Evolutionary conservation across 352 stramenopile genomes (phyloP), one percentile per base, ranked within the genome.

Genomic region (Lagenidium giganteum): DNA sequence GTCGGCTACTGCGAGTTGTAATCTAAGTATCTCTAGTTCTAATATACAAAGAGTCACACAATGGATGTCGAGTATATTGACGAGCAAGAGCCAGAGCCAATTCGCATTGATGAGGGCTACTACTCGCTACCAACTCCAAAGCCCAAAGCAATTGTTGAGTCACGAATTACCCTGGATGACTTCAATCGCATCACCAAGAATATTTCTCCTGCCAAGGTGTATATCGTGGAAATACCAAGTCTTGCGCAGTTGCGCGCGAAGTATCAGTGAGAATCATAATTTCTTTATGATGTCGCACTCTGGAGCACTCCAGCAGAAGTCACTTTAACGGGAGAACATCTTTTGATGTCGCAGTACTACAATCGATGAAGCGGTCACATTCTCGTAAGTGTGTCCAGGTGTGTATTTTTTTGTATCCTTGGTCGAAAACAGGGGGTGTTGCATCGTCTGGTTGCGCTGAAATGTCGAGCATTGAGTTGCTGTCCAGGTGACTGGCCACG

Each of bases 41-140:
- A 43, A 43, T 43, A 43, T 43, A 43, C 36, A 43, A 25, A 43
- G 20, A 43, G 16, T n/a, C n/a, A n/a, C n/a, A n/a, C 25, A 47
- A 47, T 47, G 39, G 25, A 47, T 47, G 39, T 47, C 17, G 39
- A 47, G 17, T 47, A 47, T 47, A 47, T 47, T 47, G 39, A 47
- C 17, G 17, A 16, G 17, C 39, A 47, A 34, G 39, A 47, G 39
- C 17, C 39, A 47, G 13, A 47, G 8, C 39, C 39, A 47, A 47
- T 47, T 47, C 14, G 28, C 22, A 47, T 47, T 35, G 39, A 47
- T 35, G 22, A 47, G 22, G 17, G 17, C 24, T 47, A 47, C 27
- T 47, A 47, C 39, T 34, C 24, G 26, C 21, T 47, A 47, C 39
- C 39, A 47, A 47, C 39, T 35, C 39, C 39, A 11, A 47, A 47